These are phyloP conservation scores for Spizellomyces sp. DNA, from an alignment of 192 early-diverging fungal species.

Conservation along the genomic window DNA sequence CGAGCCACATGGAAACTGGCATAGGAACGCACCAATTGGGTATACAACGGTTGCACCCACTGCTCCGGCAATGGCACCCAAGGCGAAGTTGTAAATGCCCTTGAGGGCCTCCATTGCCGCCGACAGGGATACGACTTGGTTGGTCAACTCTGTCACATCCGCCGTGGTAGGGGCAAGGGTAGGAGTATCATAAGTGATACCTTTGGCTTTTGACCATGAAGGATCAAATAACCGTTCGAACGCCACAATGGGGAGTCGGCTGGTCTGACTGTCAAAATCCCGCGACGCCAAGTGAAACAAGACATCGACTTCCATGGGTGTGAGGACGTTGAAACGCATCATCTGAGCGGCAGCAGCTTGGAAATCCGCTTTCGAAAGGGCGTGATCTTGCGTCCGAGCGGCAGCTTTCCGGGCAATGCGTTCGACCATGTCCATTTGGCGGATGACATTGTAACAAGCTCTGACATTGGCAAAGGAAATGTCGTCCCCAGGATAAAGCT, in stretches of 20 bases:
- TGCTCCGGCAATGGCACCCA: slow-evolving; percentile 90
- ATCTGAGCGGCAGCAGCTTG: slow-evolving; percentile 55
- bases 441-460: slow-evolving; percentile 36
- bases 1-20: neutral
- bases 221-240: slow-evolving; percentile 33
- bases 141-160: slow-evolving; percentile 20
- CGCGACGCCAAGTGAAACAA: slow-evolving; percentile 65
- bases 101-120: slow-evolving; percentile 51
- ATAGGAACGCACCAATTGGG: slow-evolving; percentile 66
- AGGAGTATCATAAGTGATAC: slow-evolving; percentile 28
- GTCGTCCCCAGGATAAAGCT: slow-evolving; percentile 59
- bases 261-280: slow-evolving; percentile 14
- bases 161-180: slow-evolving; percentile 15
- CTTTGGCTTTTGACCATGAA: slow-evolving; percentile 17
- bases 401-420: slow-evolving; percentile 59
- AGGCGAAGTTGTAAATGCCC: slow-evolving; percentile 72
- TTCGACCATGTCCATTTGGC: slow-evolving; percentile 71
- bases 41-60: slow-evolving; percentile 94
- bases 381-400: slow-evolving; percentile 46
- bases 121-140: slow-evolving; percentile 28
- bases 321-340: slow-evolving; percentile 62
- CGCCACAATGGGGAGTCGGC: slow-evolving; percentile 9
- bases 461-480: slow-evolving; percentile 66
- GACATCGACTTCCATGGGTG: slow-evolving; percentile 75
- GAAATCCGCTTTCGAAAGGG: slow-evolving; percentile 68